Evolutionary conservation across 2,329 filamentous ascomycete species (phyloP), one percentile per base, ranked within the genome.

Genomic region (Coniochaeta hoffmannii): DNA sequence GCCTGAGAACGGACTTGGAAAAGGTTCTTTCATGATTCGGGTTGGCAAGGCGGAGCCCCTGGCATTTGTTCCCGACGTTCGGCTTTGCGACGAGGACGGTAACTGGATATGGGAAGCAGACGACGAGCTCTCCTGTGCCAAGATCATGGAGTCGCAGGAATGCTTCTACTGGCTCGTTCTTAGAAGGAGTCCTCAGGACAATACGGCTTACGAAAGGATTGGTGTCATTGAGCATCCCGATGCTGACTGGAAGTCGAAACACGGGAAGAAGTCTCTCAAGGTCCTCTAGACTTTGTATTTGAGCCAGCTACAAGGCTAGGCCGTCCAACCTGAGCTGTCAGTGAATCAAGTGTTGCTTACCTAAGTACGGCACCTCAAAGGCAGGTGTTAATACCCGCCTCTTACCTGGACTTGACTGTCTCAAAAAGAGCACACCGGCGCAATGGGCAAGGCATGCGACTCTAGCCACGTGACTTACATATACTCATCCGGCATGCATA

Each of bases 101-200:
- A n/a, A 54, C 34, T 59, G 56, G 57, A 6, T 56, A 36, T 59
- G 56, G 53, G 26, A 59, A 10, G 57, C 52, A 11, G 35, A 55
- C 8, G 55, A 56, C 1, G 53, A 55, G 11, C 31, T 59, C 2
- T 50, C 14, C 14, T 59, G 56, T 50, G 56, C 54, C 5, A 57
- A 34, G 51, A 56, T 59, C n/a, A 49, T 59, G 51, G 54, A 56
- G 35, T 50, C 54, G 49, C 11, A 35, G 17, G 49, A 56, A n/a
- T 53, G 38, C 4, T 30, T 17, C 30, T 56, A 57, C 46, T 59
- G 57, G 57, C 41, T 59, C 31, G 57, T 57, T 26, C 22, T 59
- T 34, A 54, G 57, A 28, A 41, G 38, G 36, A 30, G 55, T 22
- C 28, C 50, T 4, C 41, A 32, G 30, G 54, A 52, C 7, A 51